phyloP scores from a whole-genome alignment of 2,329 filamentous ascomycete genomes.

The Chaetomium olivaceum region DNA sequence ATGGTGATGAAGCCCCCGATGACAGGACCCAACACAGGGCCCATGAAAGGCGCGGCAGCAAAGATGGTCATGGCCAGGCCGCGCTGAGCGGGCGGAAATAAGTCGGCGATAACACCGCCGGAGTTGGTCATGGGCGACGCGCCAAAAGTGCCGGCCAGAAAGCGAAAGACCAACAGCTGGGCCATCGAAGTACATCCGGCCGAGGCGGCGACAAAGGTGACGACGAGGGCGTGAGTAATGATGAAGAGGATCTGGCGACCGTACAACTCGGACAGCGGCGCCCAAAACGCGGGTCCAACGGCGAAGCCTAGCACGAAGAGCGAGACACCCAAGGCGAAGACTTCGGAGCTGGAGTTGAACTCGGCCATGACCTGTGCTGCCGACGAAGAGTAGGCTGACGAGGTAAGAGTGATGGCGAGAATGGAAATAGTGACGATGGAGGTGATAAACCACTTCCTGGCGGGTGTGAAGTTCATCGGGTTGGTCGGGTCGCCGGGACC shows the following conservation, averaged over 20 bases:
- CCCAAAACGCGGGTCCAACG: constrained; percentile 59
- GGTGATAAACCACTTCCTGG: constrained; percentile 10
- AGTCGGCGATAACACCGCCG: constrained; percentile 64
- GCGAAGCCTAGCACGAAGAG: constrained; percentile 60
- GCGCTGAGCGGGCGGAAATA: constrained; percentile 51
- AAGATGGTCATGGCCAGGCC: constrained; percentile 65
- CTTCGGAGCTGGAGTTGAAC: background rate
- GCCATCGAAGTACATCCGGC: constrained; percentile 4
- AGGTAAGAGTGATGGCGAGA: constrained; percentile 8
- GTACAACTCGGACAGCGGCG: constrained; percentile 58
- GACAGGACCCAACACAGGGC: constrained; percentile 63
- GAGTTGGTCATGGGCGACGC: constrained; percentile 63
- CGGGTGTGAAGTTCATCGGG: background rate
- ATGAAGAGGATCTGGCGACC: constrained; percentile 62
- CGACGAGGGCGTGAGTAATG: constrained; percentile 18
- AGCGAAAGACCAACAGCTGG: constrained; percentile 60
- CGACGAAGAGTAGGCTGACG: constrained; percentile 10
- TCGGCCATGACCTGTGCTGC: constrained; percentile 7
- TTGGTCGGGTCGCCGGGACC: constrained; percentile 4
- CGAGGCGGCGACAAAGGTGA: background rate
- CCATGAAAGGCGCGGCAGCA: constrained; percentile 65
- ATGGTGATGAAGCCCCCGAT: constrained; percentile 61
- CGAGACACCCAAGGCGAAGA: constrained; percentile 54
- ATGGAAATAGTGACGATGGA: constrained; percentile 1
- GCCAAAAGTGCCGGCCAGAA: constrained; percentile 64